These are phyloP conservation scores for Agastache rugosa DNA, from an alignment of 257 asterid genomes.

Conservation along the genomic window DNA sequence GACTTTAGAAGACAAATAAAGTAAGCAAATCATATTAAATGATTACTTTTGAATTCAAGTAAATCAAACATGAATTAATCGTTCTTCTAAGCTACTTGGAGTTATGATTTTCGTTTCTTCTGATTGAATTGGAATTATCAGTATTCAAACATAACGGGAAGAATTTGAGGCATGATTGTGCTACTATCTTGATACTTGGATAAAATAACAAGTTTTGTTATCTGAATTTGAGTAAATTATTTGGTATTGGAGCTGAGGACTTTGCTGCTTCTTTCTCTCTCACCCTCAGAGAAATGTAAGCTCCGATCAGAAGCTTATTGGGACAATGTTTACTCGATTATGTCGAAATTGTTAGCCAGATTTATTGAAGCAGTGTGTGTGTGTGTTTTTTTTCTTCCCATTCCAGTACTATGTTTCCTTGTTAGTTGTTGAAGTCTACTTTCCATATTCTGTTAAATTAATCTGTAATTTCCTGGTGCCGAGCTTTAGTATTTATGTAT, in stretches of 20 bases:
- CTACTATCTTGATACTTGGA: conserved; percentile 2
- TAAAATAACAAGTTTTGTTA: not conserved
- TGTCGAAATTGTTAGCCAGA: not conserved
- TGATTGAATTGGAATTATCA: conserved; percentile 17
- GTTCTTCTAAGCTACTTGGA: not conserved
- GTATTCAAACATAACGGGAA: not conserved
- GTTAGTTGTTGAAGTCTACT: conserved; percentile 1
- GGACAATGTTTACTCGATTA: not conserved
- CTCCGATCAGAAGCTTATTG: conserved; percentile 9
- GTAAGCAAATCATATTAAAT: not conserved
- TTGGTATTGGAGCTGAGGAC: conserved; percentile 14
- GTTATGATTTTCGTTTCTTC: not conserved
- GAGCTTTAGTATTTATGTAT: not conserved
- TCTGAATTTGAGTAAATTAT: conserved; percentile 9
- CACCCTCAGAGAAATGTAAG: not conserved
- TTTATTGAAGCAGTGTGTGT: not conserved
- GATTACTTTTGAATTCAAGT: conserved; percentile 4
- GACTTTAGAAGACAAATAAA: not conserved
- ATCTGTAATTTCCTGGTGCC: not conserved
- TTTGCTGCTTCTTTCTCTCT: conserved; percentile 16
- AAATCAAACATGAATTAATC: not conserved
- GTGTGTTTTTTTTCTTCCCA: not conserved
- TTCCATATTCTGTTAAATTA: not conserved
- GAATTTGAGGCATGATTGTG: conserved; percentile 6
- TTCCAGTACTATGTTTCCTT: not conserved